Evolutionary conservation across 2,329 filamentous ascomycete species (phyloP).

Genomic region (Sporothrix brasiliensis): DNA sequence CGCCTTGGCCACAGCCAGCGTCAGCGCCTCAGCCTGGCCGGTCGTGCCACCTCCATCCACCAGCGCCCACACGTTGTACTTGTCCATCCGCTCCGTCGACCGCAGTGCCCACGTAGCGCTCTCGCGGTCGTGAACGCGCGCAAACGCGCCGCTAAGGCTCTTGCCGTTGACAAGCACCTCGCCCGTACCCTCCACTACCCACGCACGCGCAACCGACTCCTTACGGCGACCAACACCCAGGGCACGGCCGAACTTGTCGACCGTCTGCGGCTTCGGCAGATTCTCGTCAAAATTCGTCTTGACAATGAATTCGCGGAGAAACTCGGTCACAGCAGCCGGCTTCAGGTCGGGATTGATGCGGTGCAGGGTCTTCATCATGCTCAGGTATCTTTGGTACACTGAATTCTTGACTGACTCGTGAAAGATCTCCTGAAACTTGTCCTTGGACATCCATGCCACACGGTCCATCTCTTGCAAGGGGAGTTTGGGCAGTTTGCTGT

Average conservation of each 20-base stretch:
- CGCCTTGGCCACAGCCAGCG: slow-evolving; percentile 84
- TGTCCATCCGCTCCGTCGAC: slow-evolving; percentile 79
- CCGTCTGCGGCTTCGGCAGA: slow-evolving; percentile 60
- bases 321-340: slow-evolving; percentile 67
- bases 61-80: slow-evolving; percentile 93
- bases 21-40: slow-evolving; percentile 93
- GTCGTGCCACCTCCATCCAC: slow-evolving; percentile 87
- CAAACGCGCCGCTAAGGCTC: slow-evolving; percentile 78
- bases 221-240: slow-evolving; percentile 85
- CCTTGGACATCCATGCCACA: slow-evolving; percentile 78
- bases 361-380: slow-evolving; percentile 77
- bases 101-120: slow-evolving; percentile 91
- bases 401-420: slow-evolving; percentile 74
- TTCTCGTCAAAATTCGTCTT: slow-evolving; percentile 69
- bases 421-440: slow-evolving; percentile 71
- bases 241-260: slow-evolving; percentile 79
- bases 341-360: slow-evolving; percentile 78
- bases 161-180: slow-evolving; percentile 90
- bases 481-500: slow-evolving; percentile 72
- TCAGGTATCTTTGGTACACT: slow-evolving; percentile 77
- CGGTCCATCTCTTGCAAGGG: slow-evolving; percentile 67
- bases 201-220: slow-evolving; percentile 80
- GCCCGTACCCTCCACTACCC: slow-evolving; percentile 88
- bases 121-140: slow-evolving; percentile 88
- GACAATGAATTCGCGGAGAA: slow-evolving; percentile 71